A percentile compares a stretch with the other conserved stretches of the same genome.
Evolutionary conservation across 192 early-diverging fungal species (phyloP).

Genomic region (Chytriomyces sp.): DNA sequence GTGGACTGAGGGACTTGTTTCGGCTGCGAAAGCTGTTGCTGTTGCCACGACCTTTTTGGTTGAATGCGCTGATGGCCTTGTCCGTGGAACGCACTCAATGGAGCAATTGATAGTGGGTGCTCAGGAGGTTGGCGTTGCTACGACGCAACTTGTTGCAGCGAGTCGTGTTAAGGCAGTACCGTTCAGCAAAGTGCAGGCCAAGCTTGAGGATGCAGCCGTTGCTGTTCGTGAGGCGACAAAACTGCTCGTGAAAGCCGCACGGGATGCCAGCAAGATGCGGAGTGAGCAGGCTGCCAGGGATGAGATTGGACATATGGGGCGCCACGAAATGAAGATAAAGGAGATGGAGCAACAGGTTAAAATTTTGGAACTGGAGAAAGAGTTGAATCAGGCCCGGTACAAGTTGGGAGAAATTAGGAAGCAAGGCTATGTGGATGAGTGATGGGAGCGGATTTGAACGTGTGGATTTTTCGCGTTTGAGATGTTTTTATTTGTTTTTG

Average conservation of each 20-base stretch:
- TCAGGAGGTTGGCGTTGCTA: conserved; percentile 94
- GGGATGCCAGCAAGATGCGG: conserved; percentile 72
- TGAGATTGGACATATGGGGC: conserved; percentile 74
- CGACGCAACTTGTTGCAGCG: conserved; percentile 95
- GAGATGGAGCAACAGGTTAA: conserved; percentile 99
- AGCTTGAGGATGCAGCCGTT: conserved; percentile 91
- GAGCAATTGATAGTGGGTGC: conserved; percentile 98
- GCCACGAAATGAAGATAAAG: conserved; percentile 91
- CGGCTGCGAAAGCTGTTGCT: conserved; percentile 93
- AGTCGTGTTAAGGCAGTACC: conserved; percentile 92
- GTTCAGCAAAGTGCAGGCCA: conserved; percentile 90
- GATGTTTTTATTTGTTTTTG: no score
- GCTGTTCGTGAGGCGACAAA: conserved; percentile 91
- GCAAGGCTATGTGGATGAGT: conserved; percentile 66
- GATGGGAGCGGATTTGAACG: background rate
- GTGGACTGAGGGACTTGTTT: conserved; percentile 98
- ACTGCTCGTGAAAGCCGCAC: conserved; percentile 89
- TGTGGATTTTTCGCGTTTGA: no score
- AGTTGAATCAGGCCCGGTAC: conserved; percentile 81
- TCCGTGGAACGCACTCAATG: conserved; percentile 83
- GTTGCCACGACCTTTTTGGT: conserved; percentile 91
- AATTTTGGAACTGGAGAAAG: conserved; percentile 95
- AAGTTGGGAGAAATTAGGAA: conserved; percentile 92
- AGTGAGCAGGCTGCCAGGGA: conserved; percentile 63
- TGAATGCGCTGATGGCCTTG: conserved; percentile 94